Base-by-base conservation (phyloP, 75 land plant species). In the Pinus taeda region DNA sequence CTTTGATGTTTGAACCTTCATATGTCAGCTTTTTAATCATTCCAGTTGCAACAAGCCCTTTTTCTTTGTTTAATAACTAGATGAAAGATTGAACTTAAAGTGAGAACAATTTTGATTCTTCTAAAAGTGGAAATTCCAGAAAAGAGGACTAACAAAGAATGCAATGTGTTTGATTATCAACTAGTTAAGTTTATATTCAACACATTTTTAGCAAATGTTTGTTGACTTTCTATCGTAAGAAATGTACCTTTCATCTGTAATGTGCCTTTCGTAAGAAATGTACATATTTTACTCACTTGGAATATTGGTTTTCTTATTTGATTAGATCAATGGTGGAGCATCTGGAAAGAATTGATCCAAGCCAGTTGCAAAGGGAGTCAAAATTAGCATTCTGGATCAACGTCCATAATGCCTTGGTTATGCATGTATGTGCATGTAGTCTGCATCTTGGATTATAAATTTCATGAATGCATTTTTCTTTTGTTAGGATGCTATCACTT, bases 311-410 rank as follows among this genome's bases (percentile, higher is more conserved):
- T 69, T 24, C 5, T 42, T 39, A 39, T 69, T 56, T 73, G 58
- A 60, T 75, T 85, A 96, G 99, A 79, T 79, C 80, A 75, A 74
- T 96, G 36, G 93, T 96, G 17, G 95, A 94, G 66, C 87, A 88
- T 70, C 84, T 96, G 29, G 95, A 92, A 82, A 90, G 75, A 70
- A 95, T 94, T 57, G 89, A 90, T 71, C 84, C 89, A 13, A 81
- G 79, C 56, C 80, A 88, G 81, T 76, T 94, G 90, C 85, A 84
- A 60, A 80, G 75, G 59, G 82, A 89, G 76, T 88, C 92, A 4
- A 93, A 93, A 74, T 73, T 89, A 58, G 98, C 99, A 74, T 96
- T 96, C 71, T 96, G 99, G 99, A 90, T 96, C 74, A 96, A 96
- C 76, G 79, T 96, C 75, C 90, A 96, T 80, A 96, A 96, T 79